These are phyloP conservation scores for Didymella segeticola DNA, from an alignment of 2,329 filamentous ascomycete genomes.

Conservation along the genomic window DNA sequence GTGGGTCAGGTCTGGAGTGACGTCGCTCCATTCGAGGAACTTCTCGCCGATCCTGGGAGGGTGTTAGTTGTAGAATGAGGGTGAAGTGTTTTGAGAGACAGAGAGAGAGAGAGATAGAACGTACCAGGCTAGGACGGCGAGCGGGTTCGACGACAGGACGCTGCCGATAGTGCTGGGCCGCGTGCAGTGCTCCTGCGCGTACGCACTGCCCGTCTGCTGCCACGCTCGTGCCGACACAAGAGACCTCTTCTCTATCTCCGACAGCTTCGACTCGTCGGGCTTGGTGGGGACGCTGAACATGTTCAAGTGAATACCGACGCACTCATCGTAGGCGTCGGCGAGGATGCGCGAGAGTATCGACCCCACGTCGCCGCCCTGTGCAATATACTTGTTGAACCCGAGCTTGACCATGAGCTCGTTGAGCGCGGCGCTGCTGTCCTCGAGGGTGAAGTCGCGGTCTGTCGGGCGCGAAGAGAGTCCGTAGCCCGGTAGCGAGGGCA, in stretches of 20 bases:
- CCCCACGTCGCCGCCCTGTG: constrained; percentile 66
- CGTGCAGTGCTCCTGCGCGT: constrained; percentile 61
- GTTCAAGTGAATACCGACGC: constrained; percentile 53
- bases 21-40: constrained; percentile 62
- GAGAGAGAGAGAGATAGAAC: neutral
- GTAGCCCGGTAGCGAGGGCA: constrained; percentile 65
- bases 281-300: constrained; percentile 19
- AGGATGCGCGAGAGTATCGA: constrained; percentile 53
- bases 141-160: constrained; percentile 60
- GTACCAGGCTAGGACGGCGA: constrained; percentile 64
- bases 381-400: constrained; percentile 63
- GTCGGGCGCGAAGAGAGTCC: constrained; percentile 57
- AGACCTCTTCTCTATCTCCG: constrained; percentile 24
- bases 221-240: constrained; percentile 41
- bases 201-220: constrained; percentile 55
- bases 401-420: constrained; percentile 62
- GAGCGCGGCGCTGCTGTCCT: constrained; percentile 55
- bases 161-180: constrained; percentile 64
- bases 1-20: constrained; percentile 45
- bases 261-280: constrained; percentile 28
- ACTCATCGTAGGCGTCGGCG: constrained; percentile 51
- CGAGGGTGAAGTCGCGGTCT: constrained; percentile 53
- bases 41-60: constrained; percentile 60
- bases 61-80: constrained; percentile 2
- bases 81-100: neutral